phyloP scores from a whole-genome alignment of 2,329 filamentous ascomycete species.

The Clarireedia homoeocarpa region DNA sequence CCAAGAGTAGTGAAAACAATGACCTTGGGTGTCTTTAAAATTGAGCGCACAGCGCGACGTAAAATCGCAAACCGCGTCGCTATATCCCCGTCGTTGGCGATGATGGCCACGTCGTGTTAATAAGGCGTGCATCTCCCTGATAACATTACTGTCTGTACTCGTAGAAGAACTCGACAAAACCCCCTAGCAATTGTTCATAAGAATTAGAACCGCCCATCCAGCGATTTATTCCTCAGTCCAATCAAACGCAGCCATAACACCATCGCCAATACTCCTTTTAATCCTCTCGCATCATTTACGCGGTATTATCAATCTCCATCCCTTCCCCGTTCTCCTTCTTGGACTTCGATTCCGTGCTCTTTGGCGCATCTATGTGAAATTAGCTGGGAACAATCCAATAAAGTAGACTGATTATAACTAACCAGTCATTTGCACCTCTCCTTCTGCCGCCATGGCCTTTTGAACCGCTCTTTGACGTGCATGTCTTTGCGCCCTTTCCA shows the following conservation, averaged over 20 bases:
- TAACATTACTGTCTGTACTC: too few relatives aligned
- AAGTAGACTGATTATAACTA: not conserved
- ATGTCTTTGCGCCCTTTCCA: constrained; percentile 27
- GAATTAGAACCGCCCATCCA: not conserved
- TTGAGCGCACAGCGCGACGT: too few relatives aligned
- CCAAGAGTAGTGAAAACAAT: too few relatives aligned
- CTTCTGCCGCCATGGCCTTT: constrained; percentile 26
- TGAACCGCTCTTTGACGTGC: constrained; percentile 27
- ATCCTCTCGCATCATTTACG: not conserved
- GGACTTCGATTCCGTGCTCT: not conserved
- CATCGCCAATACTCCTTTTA: constrained; percentile 3
- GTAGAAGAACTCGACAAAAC: too few relatives aligned
- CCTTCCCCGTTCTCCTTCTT: not conserved
- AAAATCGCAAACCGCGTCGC: too few relatives aligned
- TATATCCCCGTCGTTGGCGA: too few relatives aligned
- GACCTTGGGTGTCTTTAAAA: too few relatives aligned
- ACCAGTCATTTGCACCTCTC: constrained; percentile 30
- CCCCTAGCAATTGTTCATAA: not conserved
- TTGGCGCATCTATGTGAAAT: constrained; percentile 4
- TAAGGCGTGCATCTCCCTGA: too few relatives aligned
- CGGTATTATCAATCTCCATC: constrained; percentile 7
- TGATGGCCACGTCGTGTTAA: not conserved
- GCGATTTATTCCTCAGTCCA: too few relatives aligned
- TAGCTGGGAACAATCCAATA: too few relatives aligned
- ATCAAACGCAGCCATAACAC: not conserved